Base-by-base conservation (phyloP, 1,284 basidiomycete species). In the Moesziomyces sp. region DNA sequence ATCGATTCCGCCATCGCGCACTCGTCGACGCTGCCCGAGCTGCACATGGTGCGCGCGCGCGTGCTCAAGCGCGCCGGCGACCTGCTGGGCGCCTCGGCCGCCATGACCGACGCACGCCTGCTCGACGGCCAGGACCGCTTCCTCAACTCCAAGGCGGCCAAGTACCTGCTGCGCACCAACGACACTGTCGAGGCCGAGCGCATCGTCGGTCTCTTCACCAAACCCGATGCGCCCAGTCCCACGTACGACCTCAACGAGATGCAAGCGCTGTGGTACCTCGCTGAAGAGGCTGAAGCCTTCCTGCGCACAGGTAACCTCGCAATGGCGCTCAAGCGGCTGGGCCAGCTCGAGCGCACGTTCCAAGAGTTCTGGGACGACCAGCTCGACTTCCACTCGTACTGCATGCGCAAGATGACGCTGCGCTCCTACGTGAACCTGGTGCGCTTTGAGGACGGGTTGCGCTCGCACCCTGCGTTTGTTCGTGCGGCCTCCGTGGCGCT, bases 321-420 rank as follows among this genome's bases (percentile, higher is more conserved):
- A 21, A 86, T 92, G 74, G 94, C 95, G 9, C 86, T 99, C 79
- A 98, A 98, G 87, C 90, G 91, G 77, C 96, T 93, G 79, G 88
- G 89, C 58, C 88, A 91, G 50, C 87, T 97, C 45, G 89, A 90
- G 64, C 91, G 93, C 90, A 87, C 91, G 16, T 97, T 97, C 85
- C 89, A 91, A 58, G 92, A 93, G 59, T 89, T 93, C 73, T 93
- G 95, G 80, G 94, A 98, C 76, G 97, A 99, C 83, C 95, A 99
- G 85, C 96, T 93, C 80, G 97, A 99, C 85, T 99, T 99, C 88
- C 97, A 99, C 84, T 90, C 91, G 8, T 99, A 99, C 85, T 93
- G 93, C 77, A 82, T 97, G 79, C 90, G 97, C 48, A 93, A 93
- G 79, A 93, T 91, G 83, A 97, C 93, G 3, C 86, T 99, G 42